Conservation (phyloP, 179 eudicot genomes). For the Pouteria campechiana region DNA sequence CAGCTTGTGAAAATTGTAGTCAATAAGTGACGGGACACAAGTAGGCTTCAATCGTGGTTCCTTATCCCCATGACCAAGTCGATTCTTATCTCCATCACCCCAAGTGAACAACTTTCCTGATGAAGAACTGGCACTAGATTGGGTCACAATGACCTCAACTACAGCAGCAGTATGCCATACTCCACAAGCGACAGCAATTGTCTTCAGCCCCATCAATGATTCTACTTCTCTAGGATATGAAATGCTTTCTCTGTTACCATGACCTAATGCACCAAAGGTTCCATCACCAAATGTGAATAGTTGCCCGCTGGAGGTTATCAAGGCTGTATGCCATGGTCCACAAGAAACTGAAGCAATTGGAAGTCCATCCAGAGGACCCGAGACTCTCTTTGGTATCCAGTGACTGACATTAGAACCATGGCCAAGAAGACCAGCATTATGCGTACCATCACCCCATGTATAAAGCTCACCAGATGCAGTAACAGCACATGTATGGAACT, state of each 20-base stretch:
- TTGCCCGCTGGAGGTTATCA: slow-evolving; percentile 69
- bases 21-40: slow-evolving; percentile 80
- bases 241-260: slow-evolving; percentile 65
- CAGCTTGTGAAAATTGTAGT: slow-evolving; percentile 68
- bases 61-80: slow-evolving; percentile 88
- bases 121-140: slow-evolving; percentile 53
- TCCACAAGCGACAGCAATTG: slow-evolving; percentile 90
- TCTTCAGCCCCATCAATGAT: slow-evolving; percentile 70
- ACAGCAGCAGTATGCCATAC: slow-evolving; percentile 98
- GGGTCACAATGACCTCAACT: slow-evolving; percentile 85
- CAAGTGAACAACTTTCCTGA: slow-evolving; percentile 83
- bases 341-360: slow-evolving; percentile 70
- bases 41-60: slow-evolving; percentile 82
- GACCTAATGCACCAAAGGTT: slow-evolving; percentile 89
- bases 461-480: slow-evolving; percentile 78
- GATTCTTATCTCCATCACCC: slow-evolving; percentile 94
- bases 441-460: slow-evolving; percentile 92
- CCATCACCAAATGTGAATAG: slow-evolving; percentile 93
- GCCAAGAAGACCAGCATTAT: slow-evolving; percentile 79
- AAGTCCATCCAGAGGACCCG: slow-evolving; percentile 79
- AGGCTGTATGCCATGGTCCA: slow-evolving; percentile 94
- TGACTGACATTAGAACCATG: slow-evolving; percentile 78
- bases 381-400: slow-evolving; percentile 78
- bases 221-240: slow-evolving; percentile 75
- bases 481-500: slow-evolving; percentile 85